Evolutionary conservation across 2,329 filamentous ascomycete genomes (phyloP).

Genomic region (Xylariaceae sp.): DNA sequence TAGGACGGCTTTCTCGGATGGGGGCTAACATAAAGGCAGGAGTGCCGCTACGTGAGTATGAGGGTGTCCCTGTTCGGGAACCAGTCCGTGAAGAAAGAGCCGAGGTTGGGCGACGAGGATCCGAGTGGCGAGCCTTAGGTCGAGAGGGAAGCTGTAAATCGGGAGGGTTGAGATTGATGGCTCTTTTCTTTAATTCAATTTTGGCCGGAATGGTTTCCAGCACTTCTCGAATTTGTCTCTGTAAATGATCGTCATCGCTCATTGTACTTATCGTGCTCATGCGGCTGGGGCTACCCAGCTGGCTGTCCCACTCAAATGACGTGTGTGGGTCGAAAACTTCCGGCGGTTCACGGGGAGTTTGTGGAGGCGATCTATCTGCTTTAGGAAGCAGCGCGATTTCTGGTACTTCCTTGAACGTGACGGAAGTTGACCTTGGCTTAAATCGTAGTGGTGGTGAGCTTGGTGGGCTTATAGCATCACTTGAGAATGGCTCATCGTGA

Average conservation of each 20-base stretch:
- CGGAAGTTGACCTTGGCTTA: conserved; percentile 37
- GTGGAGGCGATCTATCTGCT: conserved; percentile 39
- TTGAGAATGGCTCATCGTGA: conserved; percentile 30
- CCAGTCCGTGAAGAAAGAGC: conserved; percentile 42
- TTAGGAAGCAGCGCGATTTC: conserved; percentile 41
- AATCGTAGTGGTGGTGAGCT: conserved; percentile 47
- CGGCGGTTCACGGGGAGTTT: conserved; percentile 43
- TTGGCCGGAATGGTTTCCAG: conserved; percentile 74
- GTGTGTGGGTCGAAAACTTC: conserved; percentile 48
- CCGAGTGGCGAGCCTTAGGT: conserved; percentile 43
- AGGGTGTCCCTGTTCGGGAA: conserved; percentile 53
- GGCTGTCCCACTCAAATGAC: conserved; percentile 36
- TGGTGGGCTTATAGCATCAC: conserved; percentile 43
- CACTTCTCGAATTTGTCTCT: conserved; percentile 77
- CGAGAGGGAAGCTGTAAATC: conserved; percentile 51
- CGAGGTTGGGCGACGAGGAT: conserved; percentile 49
- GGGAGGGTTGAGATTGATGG: conserved; percentile 56
- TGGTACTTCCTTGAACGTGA: conserved; percentile 47
- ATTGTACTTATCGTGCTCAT: conserved; percentile 36
- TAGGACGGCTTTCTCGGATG: conserved; percentile 46
- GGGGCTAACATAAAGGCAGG: conserved; percentile 68
- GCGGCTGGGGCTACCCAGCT: conserved; percentile 34
- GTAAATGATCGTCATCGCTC: conserved; percentile 64
- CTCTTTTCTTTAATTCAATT: conserved; percentile 66
- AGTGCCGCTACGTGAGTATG: conserved; percentile 59